A percentile compares a stretch with the other conserved stretches of the same genome.
Evolutionary conservation across 2,329 filamentous ascomycete genomes (phyloP).

Genomic region (Aureobasidium sp.): DNA sequence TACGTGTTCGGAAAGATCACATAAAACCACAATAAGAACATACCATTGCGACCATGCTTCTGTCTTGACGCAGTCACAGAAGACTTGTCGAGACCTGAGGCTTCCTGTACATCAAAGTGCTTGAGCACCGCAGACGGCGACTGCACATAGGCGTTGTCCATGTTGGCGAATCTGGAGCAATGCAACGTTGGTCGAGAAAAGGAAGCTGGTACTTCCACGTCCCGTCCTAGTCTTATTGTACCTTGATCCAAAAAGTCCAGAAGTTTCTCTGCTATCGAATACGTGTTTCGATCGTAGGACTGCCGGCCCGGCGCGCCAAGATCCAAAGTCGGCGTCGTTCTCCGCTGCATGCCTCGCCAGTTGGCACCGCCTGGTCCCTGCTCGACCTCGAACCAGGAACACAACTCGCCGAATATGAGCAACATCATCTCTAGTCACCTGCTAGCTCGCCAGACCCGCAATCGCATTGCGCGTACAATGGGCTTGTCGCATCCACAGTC

Average conservation of each 20-base stretch:
- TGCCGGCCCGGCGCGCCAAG: background rate
- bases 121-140: slow-evolving; percentile 27
- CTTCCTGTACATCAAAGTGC: slow-evolving; percentile 29
- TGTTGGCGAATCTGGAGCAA: slow-evolving; percentile 15
- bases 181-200: background rate
- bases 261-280: slow-evolving; percentile 3
- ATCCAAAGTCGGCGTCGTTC: background rate
- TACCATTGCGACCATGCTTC: slow-evolving; percentile 31
- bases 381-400: background rate
- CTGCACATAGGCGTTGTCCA: slow-evolving; percentile 30
- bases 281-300: background rate
- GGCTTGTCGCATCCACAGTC: background rate
- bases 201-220: background rate
- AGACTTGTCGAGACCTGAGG: slow-evolving; percentile 25
- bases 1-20: slow-evolving; percentile 14
- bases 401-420: background rate
- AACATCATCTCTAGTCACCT: background rate
- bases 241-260: background rate
- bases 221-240: slow-evolving; percentile 2
- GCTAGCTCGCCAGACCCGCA: background rate
- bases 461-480: background rate
- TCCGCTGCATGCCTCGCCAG: too few relatives aligned
- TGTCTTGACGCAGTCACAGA: slow-evolving; percentile 22
- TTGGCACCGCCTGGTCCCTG: background rate
- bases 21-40: background rate